Base-by-base conservation (phyloP, 2,329 filamentous ascomycete species). In the Chrysosporium keratinophilum region DNA sequence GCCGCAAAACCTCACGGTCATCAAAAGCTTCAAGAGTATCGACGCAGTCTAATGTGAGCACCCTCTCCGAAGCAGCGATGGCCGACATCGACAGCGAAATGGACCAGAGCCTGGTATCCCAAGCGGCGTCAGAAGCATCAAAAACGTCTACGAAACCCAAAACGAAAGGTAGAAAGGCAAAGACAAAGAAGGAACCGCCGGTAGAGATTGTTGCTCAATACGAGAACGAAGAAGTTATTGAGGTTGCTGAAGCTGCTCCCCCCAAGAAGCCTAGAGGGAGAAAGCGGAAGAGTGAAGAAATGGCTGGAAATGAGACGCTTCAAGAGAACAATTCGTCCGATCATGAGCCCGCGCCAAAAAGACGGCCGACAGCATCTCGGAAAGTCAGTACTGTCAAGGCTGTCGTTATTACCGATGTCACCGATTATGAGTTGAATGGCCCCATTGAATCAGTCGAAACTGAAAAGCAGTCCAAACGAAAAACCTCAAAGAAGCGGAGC, bases 21-120 rank as follows among this genome's bases (percentile, higher is more conserved):
- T 93, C 88, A 19, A 90, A 88, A 65, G 76, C 78, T 7, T 87
- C 86, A 2, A 80, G 87, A 34, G 65, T 77, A n/a, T 80, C 78
- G 17, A 75, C 71, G 6, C 77, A 79, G 58, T 78, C 75, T 0
- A 66, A 65, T 34, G 60, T 64, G 20, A 71, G 69, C n/a, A 68
- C 69, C 19, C 62, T 68, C 41, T 75, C 75, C 1, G 75, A 76
- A 60, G 67, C 67, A 10, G 69, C 68, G 10, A 65, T 71, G 4
- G 62, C 69, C 19, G 72, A 72, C 20, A 46, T 71, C 19, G 72
- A 75, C 28, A 71, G 83, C 71, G 56, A 72, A 70, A 54, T 87
- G 77, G 61, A 82, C 70, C 63, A 80, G 71, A 78, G 79, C 73
- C 60, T 78, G 70, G 63, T 81, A 66, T 61, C 76, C 4, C 73